Conservation (phyloP, 805 yeast species). For the Candida krabiensis region DNA sequence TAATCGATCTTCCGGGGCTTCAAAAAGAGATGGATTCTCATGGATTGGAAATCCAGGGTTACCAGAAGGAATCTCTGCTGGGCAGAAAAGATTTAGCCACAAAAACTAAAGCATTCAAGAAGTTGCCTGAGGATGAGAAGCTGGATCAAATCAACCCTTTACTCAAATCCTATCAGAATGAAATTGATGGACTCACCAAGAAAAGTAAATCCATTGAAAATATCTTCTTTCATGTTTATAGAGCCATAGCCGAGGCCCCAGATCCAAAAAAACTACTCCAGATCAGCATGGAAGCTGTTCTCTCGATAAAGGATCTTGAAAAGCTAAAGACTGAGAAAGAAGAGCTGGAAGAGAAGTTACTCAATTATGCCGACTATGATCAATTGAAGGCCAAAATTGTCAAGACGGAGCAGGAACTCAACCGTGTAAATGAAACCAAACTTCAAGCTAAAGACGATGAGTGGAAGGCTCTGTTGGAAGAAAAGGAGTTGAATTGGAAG, state of each 20-base stretch:
- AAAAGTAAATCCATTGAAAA: slow-evolving; percentile 75
- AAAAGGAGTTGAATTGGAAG: slow-evolving; percentile 69
- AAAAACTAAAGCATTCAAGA: slow-evolving; percentile 83
- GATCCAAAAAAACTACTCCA: slow-evolving; percentile 86
- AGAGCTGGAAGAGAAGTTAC: slow-evolving; percentile 54
- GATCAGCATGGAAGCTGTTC: slow-evolving; percentile 63
- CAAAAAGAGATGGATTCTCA: slow-evolving; percentile 75
- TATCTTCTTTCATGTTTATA: slow-evolving; percentile 71
- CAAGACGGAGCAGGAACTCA: slow-evolving; percentile 60
- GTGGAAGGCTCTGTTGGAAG: slow-evolving; percentile 64
- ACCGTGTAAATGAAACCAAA: slow-evolving; percentile 52
- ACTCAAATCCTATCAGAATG: slow-evolving; percentile 78
- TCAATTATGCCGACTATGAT: slow-evolving; percentile 76
- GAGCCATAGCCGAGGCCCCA: slow-evolving; percentile 83
- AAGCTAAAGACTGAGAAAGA: slow-evolving; percentile 51
- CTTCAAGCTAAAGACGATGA: slow-evolving; percentile 75
- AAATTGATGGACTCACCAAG: slow-evolving; percentile 78
- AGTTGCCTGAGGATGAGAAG: slow-evolving; percentile 66
- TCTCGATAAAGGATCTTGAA: slow-evolving; percentile 46
- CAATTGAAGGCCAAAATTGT: slow-evolving; percentile 62
- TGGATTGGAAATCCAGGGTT: slow-evolving; percentile 68
- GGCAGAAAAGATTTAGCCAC: slow-evolving; percentile 76
- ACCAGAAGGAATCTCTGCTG: slow-evolving; percentile 65
- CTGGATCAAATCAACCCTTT: slow-evolving; percentile 63
- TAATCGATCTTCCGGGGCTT: slow-evolving; percentile 64